phyloP scores from a whole-genome alignment of 768 basidiomycete genomes.

The Lactifluus volemus region DNA sequence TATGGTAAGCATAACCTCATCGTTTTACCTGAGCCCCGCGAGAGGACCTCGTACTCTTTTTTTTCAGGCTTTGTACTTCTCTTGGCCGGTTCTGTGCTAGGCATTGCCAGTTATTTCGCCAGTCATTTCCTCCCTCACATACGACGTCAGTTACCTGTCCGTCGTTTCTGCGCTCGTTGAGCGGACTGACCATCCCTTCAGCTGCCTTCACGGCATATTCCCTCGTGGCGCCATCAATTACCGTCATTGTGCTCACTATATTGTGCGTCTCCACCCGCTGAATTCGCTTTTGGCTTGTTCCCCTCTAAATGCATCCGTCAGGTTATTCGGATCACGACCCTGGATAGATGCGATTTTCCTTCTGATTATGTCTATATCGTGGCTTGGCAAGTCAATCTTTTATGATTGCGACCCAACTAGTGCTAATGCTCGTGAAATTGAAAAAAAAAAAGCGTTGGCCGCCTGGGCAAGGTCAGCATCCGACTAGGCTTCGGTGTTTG shows the following conservation, averaged over 20 bases:
- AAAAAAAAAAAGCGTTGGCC: conserved; percentile 46
- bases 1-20: conserved; percentile 22
- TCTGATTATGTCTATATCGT: conserved; percentile 50
- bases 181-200: conserved; percentile 23
- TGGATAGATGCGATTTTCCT: conserved; percentile 47
- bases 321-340: conserved; percentile 65
- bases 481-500: background rate
- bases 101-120: conserved; percentile 60
- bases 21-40: background rate
- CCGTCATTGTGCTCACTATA: conserved; percentile 24
- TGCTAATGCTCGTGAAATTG: background rate
- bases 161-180: background rate
- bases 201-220: conserved; percentile 67
- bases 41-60: no score
- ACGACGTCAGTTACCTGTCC: conserved; percentile 40
- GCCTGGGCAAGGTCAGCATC: conserved; percentile 36
- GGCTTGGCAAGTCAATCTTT: conserved; percentile 49
- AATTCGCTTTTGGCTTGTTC: background rate
- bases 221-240: conserved; percentile 54
- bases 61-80: conserved; percentile 31
- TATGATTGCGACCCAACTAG: background rate
- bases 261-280: conserved; percentile 3
- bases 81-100: conserved; percentile 48
- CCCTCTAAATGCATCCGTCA: conserved; percentile 23
- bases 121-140: conserved; percentile 54